Base-by-base conservation (phyloP, 257 asterid genomes). In the Solanum lycopersicoides region DNA sequence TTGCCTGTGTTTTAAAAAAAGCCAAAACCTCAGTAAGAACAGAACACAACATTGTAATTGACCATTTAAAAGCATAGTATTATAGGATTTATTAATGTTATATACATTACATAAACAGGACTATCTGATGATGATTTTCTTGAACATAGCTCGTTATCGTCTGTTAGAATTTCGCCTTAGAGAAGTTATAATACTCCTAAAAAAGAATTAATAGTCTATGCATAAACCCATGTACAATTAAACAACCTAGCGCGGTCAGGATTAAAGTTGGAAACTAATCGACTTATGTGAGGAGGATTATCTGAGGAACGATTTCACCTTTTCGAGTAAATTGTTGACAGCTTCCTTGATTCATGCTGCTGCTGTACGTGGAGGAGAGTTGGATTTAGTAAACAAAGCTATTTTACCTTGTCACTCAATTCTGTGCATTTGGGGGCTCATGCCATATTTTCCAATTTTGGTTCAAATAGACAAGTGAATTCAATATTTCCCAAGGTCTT, bases 401-500 rank as follows among this genome's bases (percentile, higher is more conserved):
- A 82, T 84, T 87, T 91, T 83, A 91, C 20, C 65, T 82, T 88
- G 86, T 89, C 91, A 11, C 89, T 88, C 85, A 90, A 44, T 82
- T 90, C 92, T 42, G 92, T 90, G 94, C 97, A 93, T 89, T 93
- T 93, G n/a, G 85, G 89, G 88, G 88, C 88, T 87, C 41, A 72
- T 50, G 30, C 0, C 93, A 87, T 88, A 75, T 76, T 89, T 93
- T 66, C 93, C 94, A 5, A 87, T 87, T 83, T 93, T 42, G 90
- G 91, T 87, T 95, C 93, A 90, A 95, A 95, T 88, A 97, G 85
- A 63, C 88, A 87, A 59, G 89, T 84, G 35, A 97, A n/a, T n/a
- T 91, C 88, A n/a, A 92, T 87, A 37, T 87, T 88, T 92, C 89
- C 94, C 90, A 94, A 50, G 73, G 89, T 89, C 85, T 89, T 92